Conservation (phyloP, 2,329 filamentous ascomycete genomes). For the Venturia pyrina region DNA sequence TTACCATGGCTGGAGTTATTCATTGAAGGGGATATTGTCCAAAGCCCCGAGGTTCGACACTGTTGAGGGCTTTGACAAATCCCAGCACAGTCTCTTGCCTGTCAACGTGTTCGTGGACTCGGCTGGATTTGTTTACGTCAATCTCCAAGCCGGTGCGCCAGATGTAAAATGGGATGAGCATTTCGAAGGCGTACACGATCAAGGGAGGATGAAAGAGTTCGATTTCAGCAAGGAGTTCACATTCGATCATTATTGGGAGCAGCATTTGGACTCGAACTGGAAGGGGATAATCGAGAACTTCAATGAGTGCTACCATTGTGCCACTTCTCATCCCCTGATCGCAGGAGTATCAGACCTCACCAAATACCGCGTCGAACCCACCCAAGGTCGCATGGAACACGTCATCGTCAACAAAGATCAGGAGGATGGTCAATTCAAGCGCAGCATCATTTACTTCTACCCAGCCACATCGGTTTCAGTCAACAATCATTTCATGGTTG, state of each 20-base stretch:
- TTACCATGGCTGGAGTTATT: slow-evolving; percentile 56
- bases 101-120: slow-evolving; percentile 45
- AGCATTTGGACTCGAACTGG: slow-evolving; percentile 50
- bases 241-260: slow-evolving; percentile 49
- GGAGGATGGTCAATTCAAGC: slow-evolving; percentile 19
- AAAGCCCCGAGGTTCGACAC: slow-evolving; percentile 52
- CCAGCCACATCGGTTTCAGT: slow-evolving; percentile 20
- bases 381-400: slow-evolving; percentile 24
- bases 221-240: slow-evolving; percentile 32
- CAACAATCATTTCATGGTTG: slow-evolving; percentile 44
- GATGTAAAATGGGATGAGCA: slow-evolving; percentile 44
- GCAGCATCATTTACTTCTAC: slow-evolving; percentile 24
- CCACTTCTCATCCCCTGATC: slow-evolving; percentile 49
- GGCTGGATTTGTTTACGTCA: slow-evolving; percentile 50
- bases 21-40: slow-evolving; percentile 45
- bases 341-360: slow-evolving; percentile 46
- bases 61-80: slow-evolving; percentile 46
- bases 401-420: slow-evolving; percentile 22
- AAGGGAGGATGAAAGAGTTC: slow-evolving; percentile 4
- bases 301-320: slow-evolving; percentile 58
- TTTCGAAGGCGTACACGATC: slow-evolving; percentile 37
- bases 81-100: slow-evolving; percentile 45
- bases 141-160: slow-evolving; percentile 40
- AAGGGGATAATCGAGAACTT: slow-evolving; percentile 54
- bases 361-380: slow-evolving; percentile 34